Evolutionary conservation across 345 rosid genomes (phyloP), one percentile per base, ranked within the genome.

Genomic region (Mangifera indica): DNA sequence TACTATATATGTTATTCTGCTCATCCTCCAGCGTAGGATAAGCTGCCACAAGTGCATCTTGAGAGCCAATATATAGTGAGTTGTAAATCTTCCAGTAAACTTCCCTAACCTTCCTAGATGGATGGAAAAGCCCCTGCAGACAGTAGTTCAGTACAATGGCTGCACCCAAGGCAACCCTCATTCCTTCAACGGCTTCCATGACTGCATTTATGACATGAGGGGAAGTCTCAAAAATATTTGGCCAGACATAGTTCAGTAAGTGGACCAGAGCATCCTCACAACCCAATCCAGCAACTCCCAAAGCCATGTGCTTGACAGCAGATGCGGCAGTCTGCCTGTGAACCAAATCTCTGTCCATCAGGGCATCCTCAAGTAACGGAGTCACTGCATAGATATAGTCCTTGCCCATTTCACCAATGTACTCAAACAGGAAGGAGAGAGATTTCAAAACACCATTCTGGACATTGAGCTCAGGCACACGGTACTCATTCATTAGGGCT

Each of bases 61-160:
- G 98, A 10, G 94, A 45, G 69, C 99, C 99, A 22, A 96, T 93
- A 65, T 96, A 96, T 12, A 96, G 91, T 1, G 98, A 91, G 72
- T 96, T 96, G 78, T 96, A 96, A 8, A 96, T 96, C 89, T 93
- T 96, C 99, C 99, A 96, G 84, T 96, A 96, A 17, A 96, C 99
- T 78, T 96, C 98, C 72, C 99, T 86, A 66, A 96, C 99, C 82
- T 96, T 96, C 66, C 99, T 80, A 0, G 99, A 98, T 29, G 99
- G 99, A 80, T 96, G 99, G 81, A 96, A 96, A 75, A 96, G 82
- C 55, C 99, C 99, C 83, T 96, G 98, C 44, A 96, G 88, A 77
- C 99, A 96, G 72, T 96, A 96, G 79, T 96, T 95, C 26, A 96
- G 87, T 48, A 93, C 87, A 20, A 87, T 66, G 3, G 98, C 96